Conservation (phyloP, 139 green algal species). For the Astrephomene gubernaculifera region DNA sequence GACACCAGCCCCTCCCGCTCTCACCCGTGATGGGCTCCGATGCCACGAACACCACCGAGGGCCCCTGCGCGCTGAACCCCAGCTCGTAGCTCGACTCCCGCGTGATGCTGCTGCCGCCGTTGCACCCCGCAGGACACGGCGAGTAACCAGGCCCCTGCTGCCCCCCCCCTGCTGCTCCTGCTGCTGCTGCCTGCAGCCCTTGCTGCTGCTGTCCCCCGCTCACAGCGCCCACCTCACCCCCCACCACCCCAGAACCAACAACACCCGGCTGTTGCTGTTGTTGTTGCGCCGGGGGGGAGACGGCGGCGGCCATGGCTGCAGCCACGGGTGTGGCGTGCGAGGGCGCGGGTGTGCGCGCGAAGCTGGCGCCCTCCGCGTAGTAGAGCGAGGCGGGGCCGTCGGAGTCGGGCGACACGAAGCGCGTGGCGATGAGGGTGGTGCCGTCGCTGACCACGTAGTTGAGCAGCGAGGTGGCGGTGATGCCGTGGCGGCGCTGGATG, state of each 20-base stretch:
- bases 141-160: background rate
- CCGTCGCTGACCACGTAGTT: constrained; percentile 96
- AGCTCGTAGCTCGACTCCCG: constrained; percentile 81
- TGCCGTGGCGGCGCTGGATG: constrained; percentile 65
- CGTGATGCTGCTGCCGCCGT: constrained; percentile 51
- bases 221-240: no score
- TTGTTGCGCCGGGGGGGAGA: background rate
- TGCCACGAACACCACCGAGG: constrained; percentile 86
- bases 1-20: no score
- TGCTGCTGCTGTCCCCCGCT: no score
- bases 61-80: constrained; percentile 74
- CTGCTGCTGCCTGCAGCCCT: no score
- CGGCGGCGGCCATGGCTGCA: background rate
- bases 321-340: background rate
- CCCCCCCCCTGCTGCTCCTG: background rate
- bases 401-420: constrained; percentile 75
- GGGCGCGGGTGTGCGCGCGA: background rate
- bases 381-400: constrained; percentile 88
- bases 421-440: constrained; percentile 85
- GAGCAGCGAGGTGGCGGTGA: constrained; percentile 80
- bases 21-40: constrained; percentile 93
- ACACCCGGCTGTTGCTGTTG: no score
- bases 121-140: background rate
- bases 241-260: no score
- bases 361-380: constrained; percentile 82